Base-by-base conservation (phyloP, 2,329 filamentous ascomycete species). In the Aspergillus tubingensis region DNA sequence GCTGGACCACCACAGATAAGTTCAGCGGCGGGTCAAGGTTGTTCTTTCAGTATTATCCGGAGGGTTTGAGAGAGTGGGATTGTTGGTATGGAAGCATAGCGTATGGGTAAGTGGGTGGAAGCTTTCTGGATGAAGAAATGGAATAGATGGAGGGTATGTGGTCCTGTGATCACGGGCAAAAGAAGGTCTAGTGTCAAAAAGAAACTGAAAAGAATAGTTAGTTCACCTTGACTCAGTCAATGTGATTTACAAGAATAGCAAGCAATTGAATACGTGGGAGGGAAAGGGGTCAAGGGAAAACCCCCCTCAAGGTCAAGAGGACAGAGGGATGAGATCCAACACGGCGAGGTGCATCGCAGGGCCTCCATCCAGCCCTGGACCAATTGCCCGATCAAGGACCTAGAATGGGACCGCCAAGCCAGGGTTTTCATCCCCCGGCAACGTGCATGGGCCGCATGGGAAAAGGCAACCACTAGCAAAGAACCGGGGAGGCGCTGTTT, bases 391-490 rank as follows among this genome's bases (percentile, higher is more conserved):
- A 43, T 51, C 32, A 19, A 19, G 38, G 25, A 13, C 13, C 5
- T 23, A 5, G 32, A n/a, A 38, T 41, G 17, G 44, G 21, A 23
- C 27, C 38, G 57, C 57, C 57, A 58, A 58, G 57, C 23, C 47
- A 39, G 30, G 44, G 57, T 30, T 44, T 23, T 52, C 11, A 5
- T 36, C 11, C 23, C 41, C 25, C 51, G 36, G 41, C 30, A 39
- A 52, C 50, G 50, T 53, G 49, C 43, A 54, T 59, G 50, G 50
- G 41, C 41, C 57, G 57, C 49, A 58, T 54, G 41, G 49, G 30
- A 25, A 47, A 58, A 58, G 56, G 56, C 56, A 58, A 53, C 56
- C 56, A 54, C 27, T 36, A 23, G 23, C 39, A 43, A 43, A 43
- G 27, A 19, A 17, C 39, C 15, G 19, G 41, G 41, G 21, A 44